Evolutionary conservation across 805 yeast species (phyloP), one percentile per base, ranked within the genome.

Genomic region (Starmerella cellae): DNA sequence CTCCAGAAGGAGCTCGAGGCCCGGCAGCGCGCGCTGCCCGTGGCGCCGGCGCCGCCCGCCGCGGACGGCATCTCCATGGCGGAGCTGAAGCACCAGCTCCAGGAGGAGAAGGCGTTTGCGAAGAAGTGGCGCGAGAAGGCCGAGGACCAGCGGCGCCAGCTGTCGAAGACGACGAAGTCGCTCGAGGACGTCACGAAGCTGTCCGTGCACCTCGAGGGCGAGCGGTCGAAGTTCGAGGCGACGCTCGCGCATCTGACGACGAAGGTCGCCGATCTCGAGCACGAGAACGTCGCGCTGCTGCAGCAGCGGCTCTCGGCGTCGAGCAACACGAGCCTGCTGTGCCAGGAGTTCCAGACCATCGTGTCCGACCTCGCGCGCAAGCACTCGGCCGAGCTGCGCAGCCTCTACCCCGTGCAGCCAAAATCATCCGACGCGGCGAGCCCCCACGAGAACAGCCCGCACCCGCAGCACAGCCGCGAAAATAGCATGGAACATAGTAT

Each of bases 181-280:
- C 52, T 62, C 13, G 66, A 62, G 32, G 64, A 61, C 24, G 57
- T 62, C 23, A 62, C 65, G n/a, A 44, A 53, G 17, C 54, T 62
- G 41, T 57, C 66, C 2, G 63, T 62, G 18, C 59, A 54, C 37
- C 56, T 57, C 35, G 66, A 62, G 37, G 43, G 57, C 21, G 60
- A 59, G 38, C 51, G 60, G 4, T 19, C 36, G 1, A 42, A 43
- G 16, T 38, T 39, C 30, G 47, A 41, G 30, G 38, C 37, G 42
- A 37, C 49, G 5, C 30, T 53, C 13, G 41, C 44, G 16, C 45
- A 47, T 22, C 50, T 61, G 26, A 62, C 60, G 31, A 30, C 41
- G 5, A 50, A 47, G 33, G 52, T 58, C n/a, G 42, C 44, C 30
- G 50, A 49, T 10, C 48, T 58, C 21, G 49, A 55, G 28, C 38